These are phyloP conservation scores for Pyrenochaeta sp. DNA, from an alignment of 2,329 filamentous ascomycete species.

Conservation along the genomic window DNA sequence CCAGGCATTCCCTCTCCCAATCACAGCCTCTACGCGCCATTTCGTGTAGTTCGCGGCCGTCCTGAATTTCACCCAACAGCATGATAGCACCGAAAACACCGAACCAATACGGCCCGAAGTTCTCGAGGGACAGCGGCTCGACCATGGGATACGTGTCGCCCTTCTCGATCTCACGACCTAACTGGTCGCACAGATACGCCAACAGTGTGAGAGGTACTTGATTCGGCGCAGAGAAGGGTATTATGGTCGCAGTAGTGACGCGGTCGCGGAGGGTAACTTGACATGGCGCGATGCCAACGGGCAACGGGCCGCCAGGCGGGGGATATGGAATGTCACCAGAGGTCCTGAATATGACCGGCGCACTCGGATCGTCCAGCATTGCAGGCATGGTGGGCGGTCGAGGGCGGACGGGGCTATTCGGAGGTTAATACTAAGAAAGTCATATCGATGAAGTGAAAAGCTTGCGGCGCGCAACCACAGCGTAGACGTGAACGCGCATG, in stretches of 20 bases:
- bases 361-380: slow-evolving; percentile 78
- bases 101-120: slow-evolving; percentile 88
- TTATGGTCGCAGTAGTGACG: slow-evolving; percentile 81
- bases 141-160: slow-evolving; percentile 93
- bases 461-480: not conserved
- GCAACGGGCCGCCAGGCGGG: slow-evolving; percentile 69
- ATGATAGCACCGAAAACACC: slow-evolving; percentile 89
- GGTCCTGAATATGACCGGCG: slow-evolving; percentile 73
- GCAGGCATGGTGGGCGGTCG: slow-evolving; percentile 69
- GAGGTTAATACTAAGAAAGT: slow-evolving; percentile 13
- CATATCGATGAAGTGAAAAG: slow-evolving; percentile 4
- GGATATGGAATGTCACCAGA: slow-evolving; percentile 73
- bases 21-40: slow-evolving; percentile 62
- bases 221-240: slow-evolving; percentile 79
- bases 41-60: slow-evolving; percentile 60
- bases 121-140: slow-evolving; percentile 75
- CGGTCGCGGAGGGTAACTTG: slow-evolving; percentile 85
- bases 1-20: slow-evolving; percentile 83
- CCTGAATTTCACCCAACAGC: slow-evolving; percentile 75
- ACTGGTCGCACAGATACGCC: slow-evolving; percentile 79
- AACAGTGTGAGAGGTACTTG: slow-evolving; percentile 80
- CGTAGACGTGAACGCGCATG: not conserved
- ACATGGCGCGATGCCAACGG: slow-evolving; percentile 73
- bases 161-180: slow-evolving; percentile 90
- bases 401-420: slow-evolving; percentile 3